Evolutionary conservation across 1,284 basidiomycete species (phyloP).

Genomic region (Marasmius tenuissimus): DNA sequence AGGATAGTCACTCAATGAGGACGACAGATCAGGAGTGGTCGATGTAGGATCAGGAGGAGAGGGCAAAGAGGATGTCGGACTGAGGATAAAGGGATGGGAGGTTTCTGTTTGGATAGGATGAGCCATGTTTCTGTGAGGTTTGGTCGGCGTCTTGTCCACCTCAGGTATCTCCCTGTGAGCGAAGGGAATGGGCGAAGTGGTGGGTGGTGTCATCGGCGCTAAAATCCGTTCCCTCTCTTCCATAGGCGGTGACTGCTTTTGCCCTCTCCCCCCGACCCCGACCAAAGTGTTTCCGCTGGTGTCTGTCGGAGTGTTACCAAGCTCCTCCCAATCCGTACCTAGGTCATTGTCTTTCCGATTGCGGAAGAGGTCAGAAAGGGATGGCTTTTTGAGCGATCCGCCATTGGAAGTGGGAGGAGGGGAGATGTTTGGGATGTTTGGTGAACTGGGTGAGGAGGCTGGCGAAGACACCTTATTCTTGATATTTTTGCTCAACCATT

Average conservation of each 20-base stretch:
- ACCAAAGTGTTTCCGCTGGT: slow-evolving; percentile 38
- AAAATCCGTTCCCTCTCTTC: slow-evolving; percentile 27
- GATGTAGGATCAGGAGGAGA: slow-evolving; percentile 62
- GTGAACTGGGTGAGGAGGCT: slow-evolving; percentile 36
- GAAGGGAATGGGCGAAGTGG: slow-evolving; percentile 7
- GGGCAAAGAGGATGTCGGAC: slow-evolving; percentile 34
- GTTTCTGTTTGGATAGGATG: slow-evolving; percentile 24
- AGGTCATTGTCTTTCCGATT: slow-evolving; percentile 54
- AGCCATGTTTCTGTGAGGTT: slow-evolving; percentile 34
- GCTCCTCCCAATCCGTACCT: slow-evolving; percentile 64
- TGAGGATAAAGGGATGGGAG: slow-evolving; percentile 24
- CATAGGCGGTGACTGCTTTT: slow-evolving; percentile 18
- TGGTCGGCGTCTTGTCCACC: slow-evolving; percentile 38
- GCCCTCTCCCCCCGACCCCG: slow-evolving; percentile 13
- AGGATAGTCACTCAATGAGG: slow-evolving; percentile 63
- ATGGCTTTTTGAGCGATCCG: slow-evolving; percentile 50
- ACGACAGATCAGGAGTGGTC: slow-evolving; percentile 71
- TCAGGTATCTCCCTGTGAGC: slow-evolving; percentile 28
- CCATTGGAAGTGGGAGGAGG: slow-evolving; percentile 30
- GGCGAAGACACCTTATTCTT: slow-evolving; percentile 46
- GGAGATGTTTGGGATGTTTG: slow-evolving; percentile 32
- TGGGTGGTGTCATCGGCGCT: slow-evolving; percentile 11
- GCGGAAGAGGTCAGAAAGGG: slow-evolving; percentile 61
- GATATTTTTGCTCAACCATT: slow-evolving; percentile 66
- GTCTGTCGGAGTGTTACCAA: slow-evolving; percentile 47